Conservation (phyloP, 441 rosid genomes). For the Syzygium malaccense region DNA sequence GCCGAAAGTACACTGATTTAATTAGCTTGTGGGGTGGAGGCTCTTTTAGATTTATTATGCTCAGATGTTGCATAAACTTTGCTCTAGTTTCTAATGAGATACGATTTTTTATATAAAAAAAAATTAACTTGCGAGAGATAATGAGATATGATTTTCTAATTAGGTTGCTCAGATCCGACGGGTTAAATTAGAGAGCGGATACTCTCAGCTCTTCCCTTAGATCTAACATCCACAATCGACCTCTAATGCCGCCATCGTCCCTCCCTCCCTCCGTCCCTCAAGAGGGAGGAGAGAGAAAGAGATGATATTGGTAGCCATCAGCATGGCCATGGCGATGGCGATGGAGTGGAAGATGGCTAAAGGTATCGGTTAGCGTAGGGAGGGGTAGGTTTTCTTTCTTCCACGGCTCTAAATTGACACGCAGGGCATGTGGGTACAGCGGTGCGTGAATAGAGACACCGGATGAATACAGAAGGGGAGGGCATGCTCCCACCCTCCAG, state of each 20-base stretch:
- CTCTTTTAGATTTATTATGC: no score
- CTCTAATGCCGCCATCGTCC: background rate
- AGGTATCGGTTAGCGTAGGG: accelerated
- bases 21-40: background rate
- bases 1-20: background rate
- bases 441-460: no score
- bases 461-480: background rate
- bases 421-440: accelerated
- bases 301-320: background rate
- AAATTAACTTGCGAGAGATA: no score
- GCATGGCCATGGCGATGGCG: background rate
- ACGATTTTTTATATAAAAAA: no score
- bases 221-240: background rate
- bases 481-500: background rate
- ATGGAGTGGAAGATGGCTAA: background rate
- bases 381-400: background rate
- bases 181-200: background rate
- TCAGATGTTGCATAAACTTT: no score
- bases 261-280: no score
- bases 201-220: background rate
- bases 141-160: no score
- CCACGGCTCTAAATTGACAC: background rate
- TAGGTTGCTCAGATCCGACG: background rate
- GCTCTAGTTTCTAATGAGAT: no score
- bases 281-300: no score